Base-by-base conservation (phyloP, 257 asterid species). In the Catharanthus roseus region DNA sequence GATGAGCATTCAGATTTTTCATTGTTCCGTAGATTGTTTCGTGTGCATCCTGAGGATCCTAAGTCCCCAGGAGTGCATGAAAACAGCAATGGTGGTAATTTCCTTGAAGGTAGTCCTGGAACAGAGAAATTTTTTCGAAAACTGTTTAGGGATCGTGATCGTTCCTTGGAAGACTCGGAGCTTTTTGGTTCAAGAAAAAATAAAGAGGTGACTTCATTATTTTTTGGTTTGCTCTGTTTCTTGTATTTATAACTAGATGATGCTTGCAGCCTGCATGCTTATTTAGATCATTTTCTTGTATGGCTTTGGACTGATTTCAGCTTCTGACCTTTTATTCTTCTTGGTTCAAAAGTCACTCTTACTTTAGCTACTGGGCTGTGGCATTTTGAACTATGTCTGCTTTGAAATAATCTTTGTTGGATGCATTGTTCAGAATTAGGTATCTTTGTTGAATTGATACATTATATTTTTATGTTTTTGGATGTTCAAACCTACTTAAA, bases 151-250 rank as follows among this genome's bases (percentile, higher is more conserved):
- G 97, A 92, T 57, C 95, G 96, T 70, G 96, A 92, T 63, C 96
- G 96, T 71, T 92, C 96, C 42, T 80, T 89, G 67, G 96, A 92
- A 79, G 96, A 92, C 75, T 92, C 96, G n/a, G 96, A 92, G 84
- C 96, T 92, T 71, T 87, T 89, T 82, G 85, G 90, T 62, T 85
- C 90, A 65, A 87, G 78, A 72, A 90, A 83, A 81, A 85, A 76
- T 86, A 88, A 84, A 79, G 88, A 78, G 96, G 97, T 92, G 57
- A 72, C 90, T 81, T 75, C 71, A 44, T n/a, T 29, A 51, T 19
- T 23, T 29, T 41, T 68, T n/a, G n/a, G n/a, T 19, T 68, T 49
- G 18, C 29, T 15, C 15, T 10, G 13, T 47, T 29, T 47, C 71
- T 47, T 26, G 36, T 47, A 23, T 33, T 61, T 1, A 36, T 34